These are phyloP conservation scores for Backusella parvicylindrica DNA, from an alignment of 192 early-diverging fungal species.

Conservation along the genomic window DNA sequence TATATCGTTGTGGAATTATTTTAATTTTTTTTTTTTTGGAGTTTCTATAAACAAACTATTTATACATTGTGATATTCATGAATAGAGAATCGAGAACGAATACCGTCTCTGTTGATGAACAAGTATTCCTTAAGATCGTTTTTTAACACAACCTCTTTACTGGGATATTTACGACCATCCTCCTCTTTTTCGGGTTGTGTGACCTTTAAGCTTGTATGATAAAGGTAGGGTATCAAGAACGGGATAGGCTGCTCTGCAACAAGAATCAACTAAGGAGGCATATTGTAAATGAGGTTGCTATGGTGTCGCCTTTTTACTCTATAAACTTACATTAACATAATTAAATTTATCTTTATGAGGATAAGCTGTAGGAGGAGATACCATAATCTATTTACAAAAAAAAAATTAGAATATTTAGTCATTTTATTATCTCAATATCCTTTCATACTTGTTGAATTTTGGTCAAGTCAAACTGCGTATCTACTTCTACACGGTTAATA, in stretches of 20 bases:
- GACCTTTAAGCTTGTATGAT: constrained; percentile 39
- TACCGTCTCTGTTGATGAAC: constrained; percentile 47
- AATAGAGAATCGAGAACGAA: constrained; percentile 44
- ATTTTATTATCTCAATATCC: not conserved
- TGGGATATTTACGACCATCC: constrained; percentile 19
- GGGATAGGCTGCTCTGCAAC: constrained; percentile 42
- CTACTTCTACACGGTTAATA: constrained; percentile 45
- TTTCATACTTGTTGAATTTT: constrained; percentile 35
- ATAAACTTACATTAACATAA: constrained; percentile 46
- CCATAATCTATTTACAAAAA: constrained; percentile 37
- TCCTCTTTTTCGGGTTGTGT: constrained; percentile 36
- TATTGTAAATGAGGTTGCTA: not conserved
- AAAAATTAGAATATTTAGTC: not conserved
- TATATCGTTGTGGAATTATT: no score
- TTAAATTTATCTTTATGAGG: constrained; percentile 47
- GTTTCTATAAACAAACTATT: not conserved
- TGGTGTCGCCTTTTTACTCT: not conserved
- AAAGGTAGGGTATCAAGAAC: constrained; percentile 51
- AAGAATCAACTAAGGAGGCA: constrained; percentile 37
- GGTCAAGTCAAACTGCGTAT: constrained; percentile 36
- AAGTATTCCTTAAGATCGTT: constrained; percentile 58
- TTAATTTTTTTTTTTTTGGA: not conserved
- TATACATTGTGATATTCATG: constrained; percentile 55
- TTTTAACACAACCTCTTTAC: constrained; percentile 43
- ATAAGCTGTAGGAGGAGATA: constrained; percentile 45